A percentile compares a stretch with the other conserved stretches of the same genome.
phyloP scores from a whole-genome alignment of 345 rosid genomes.

The Heritiera littoralis region DNA sequence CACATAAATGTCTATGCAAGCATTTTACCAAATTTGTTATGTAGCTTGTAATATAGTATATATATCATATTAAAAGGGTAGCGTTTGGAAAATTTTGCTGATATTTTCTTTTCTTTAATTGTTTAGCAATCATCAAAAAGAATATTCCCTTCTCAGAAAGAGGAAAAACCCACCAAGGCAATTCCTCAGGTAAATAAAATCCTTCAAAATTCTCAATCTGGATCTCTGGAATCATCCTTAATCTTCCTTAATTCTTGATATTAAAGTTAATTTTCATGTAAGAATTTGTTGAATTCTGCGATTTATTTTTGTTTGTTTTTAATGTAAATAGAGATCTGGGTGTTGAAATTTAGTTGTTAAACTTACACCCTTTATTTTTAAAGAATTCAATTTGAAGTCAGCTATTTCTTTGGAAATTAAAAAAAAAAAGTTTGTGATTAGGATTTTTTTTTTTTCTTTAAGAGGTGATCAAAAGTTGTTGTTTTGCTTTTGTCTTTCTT shows the following conservation, averaged over 20 bases:
- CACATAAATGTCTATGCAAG: too few species aligned
- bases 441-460: background rate
- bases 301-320: background rate
- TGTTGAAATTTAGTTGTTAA: background rate
- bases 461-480: background rate
- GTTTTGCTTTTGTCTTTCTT: background rate
- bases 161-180: background rate
- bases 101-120: too few species aligned
- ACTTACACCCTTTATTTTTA: background rate
- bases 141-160: background rate
- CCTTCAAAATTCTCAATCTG: constrained; percentile 17
- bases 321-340: background rate
- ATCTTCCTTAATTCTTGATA: background rate
- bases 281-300: background rate
- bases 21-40: too few species aligned
- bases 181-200: constrained; percentile 18
- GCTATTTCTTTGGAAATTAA: background rate
- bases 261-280: background rate
- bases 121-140: too few species aligned
- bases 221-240: constrained; percentile 3
- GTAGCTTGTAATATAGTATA: too few species aligned
- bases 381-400: background rate
- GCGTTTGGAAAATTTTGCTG: background rate
- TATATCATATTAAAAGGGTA: too few species aligned
- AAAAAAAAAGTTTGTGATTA: background rate